Evolutionary conservation across 2,329 filamentous ascomycete species (phyloP), one percentile per base, ranked within the genome.

Genomic region (Clonostachys chloroleuca): DNA sequence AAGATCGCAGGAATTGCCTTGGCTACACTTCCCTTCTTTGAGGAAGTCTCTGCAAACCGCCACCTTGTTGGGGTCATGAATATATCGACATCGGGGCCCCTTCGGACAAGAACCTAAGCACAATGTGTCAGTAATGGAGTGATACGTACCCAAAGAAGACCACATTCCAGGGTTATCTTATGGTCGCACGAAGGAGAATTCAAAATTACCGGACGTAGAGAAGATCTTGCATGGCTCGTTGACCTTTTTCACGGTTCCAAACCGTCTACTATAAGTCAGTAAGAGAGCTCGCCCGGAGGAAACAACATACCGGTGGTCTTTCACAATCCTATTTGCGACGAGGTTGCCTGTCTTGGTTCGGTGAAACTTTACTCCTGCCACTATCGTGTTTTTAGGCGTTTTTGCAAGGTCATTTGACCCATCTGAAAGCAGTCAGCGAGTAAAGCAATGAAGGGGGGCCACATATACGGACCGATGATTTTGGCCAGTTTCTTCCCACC

Each of bases 11-110:
- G 78, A 78, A 60, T 86, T 80, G 68, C 90, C 90, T 64, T 81
- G 81, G 56, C 75, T 72, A 72, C 94, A 99, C 59, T 79, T 76
- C 61, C 88, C 86, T 62, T 87, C 91, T 60, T 85, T 84, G 46
- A 97, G 76, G 63, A 87, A 91, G 46, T 89, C 84, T 68, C 89
- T 94, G 82, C 94, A 99, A 48, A 94, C 84, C 47, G 92, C 89
- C 59, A 95, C 89, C 70, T 89, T 95, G 62, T 82, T 75, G 40
- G 87, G 81, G 61, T 99, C 89, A 74, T 99, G 94, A 44, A 84
- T 73, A 62, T 87, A 94, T 47, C 80, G 85, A 67, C 94, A 99
- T 43, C 70, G 73, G 8, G 87, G 86, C 49, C 92, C 92, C 66
- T 89, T 89, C 47, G 83, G 75, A 66, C 94, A 99, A 54, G 85